Conservation (phyloP, 2,329 filamentous ascomycete species). For the Sarocladium strictum region DNA sequence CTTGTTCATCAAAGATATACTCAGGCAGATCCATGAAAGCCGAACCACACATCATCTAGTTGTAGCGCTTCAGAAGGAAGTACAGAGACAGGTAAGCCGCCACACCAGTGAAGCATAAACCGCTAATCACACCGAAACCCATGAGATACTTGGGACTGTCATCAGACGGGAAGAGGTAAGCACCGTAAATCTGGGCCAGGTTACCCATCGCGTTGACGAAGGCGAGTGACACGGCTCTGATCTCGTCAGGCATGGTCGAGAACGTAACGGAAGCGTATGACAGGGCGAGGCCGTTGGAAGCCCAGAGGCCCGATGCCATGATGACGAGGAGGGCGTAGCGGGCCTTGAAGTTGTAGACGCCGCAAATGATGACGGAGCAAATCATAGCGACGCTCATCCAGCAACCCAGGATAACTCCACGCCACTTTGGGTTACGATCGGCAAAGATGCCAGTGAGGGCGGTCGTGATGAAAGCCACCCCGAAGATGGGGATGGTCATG, state of each 20-base stretch:
- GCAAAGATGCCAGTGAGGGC: constrained; percentile 39
- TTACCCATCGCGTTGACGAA: constrained; percentile 51
- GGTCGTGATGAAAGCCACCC: constrained; percentile 44
- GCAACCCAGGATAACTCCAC: constrained; percentile 39
- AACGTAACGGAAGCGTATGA: constrained; percentile 48
- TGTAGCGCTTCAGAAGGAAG: neutral
- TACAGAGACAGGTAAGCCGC: constrained; percentile 12
- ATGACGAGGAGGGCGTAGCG: constrained; percentile 47
- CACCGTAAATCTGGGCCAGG: constrained; percentile 49
- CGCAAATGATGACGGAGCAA: constrained; percentile 35
- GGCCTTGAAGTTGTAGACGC: constrained; percentile 44
- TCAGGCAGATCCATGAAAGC: no score
- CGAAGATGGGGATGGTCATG: constrained; percentile 42
- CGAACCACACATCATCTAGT: no score
- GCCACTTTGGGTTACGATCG: constrained; percentile 36
- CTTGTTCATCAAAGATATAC: no score
- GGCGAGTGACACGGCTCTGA: constrained; percentile 40
- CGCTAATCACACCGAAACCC: constrained; percentile 31
- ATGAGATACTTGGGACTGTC: constrained; percentile 44
- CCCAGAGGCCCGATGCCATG: constrained; percentile 50
- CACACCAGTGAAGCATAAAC: constrained; percentile 17
- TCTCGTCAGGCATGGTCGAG: constrained; percentile 40
- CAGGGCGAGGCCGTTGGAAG: constrained; percentile 44
- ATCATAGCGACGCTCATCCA: constrained; percentile 38
- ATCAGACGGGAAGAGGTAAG: constrained; percentile 42